Evolutionary conservation across 805 yeast species (phyloP).

Genomic region (Ogataea salicorniae): DNA sequence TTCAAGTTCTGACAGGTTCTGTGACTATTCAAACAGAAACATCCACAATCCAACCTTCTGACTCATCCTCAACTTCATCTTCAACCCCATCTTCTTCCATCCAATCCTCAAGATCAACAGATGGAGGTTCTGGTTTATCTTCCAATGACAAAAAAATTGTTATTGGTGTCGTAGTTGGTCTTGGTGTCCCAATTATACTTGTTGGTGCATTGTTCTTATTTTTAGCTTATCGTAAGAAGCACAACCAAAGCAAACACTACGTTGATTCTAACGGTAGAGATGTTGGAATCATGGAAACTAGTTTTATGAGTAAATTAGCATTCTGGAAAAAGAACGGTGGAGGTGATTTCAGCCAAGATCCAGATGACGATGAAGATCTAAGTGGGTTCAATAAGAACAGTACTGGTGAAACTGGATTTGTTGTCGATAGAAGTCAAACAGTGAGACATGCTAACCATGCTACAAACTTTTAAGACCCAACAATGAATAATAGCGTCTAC

Average conservation of each 20-base stretch:
- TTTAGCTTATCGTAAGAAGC: conserved; percentile 15
- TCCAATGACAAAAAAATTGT: conserved; percentile 47
- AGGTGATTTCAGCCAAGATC: conserved; percentile 20
- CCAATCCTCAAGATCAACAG: conserved; percentile 3
- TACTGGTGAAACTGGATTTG: conserved; percentile 26
- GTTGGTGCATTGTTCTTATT: conserved; percentile 16
- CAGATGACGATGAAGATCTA: conserved; percentile 20
- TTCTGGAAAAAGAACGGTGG: conserved; percentile 19
- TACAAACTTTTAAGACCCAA: conserved; percentile 16
- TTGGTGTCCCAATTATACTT: conserved; percentile 58
- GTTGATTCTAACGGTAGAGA: conserved; percentile 32
- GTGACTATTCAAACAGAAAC: not conserved
- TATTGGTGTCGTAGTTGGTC: conserved; percentile 67
- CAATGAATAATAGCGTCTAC: too few species aligned
- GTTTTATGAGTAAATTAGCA: conserved; percentile 20
- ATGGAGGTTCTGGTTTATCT: conserved; percentile 38
- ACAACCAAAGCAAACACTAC: conserved; percentile 21
- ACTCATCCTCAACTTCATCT: conserved; percentile 15
- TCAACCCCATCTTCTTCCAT: conserved; percentile 28
- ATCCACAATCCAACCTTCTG: not conserved
- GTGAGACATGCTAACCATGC: conserved; percentile 24
- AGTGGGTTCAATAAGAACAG: conserved; percentile 8
- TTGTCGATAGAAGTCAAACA: conserved; percentile 27
- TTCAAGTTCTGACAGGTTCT: not conserved
- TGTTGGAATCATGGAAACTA: conserved; percentile 25